Conservation (phyloP, 2,329 filamentous ascomycete genomes). For the Penicillium nordicum region DNA sequence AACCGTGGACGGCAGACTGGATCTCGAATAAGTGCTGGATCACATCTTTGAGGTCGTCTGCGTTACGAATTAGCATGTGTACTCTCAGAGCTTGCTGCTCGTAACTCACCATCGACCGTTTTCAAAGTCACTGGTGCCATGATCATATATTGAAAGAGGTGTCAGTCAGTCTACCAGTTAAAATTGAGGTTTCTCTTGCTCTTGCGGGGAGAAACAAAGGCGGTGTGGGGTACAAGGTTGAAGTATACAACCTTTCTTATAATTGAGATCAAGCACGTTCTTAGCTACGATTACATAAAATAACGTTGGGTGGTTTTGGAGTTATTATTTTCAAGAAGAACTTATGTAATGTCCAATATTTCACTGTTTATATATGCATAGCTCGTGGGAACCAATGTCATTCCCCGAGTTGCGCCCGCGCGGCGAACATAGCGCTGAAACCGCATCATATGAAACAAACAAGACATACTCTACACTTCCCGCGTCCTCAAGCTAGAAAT, state of each 20-base stretch:
- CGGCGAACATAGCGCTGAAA: constrained; percentile 18
- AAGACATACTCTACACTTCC: constrained; percentile 36
- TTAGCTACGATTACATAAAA: not conserved
- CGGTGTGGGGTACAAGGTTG: constrained; percentile 8
- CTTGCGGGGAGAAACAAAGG: constrained; percentile 14
- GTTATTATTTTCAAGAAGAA: not conserved
- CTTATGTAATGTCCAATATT: constrained; percentile 24
- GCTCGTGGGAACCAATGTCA: constrained; percentile 5
- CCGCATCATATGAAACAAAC: constrained; percentile 11
- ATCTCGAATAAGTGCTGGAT: constrained; percentile 62
- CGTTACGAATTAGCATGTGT: not conserved
- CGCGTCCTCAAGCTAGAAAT: constrained; percentile 39
- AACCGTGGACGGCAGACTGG: constrained; percentile 57
- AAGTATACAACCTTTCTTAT: not conserved
- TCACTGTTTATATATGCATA: constrained; percentile 16
- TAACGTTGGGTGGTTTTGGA: not conserved
- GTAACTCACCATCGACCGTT: constrained; percentile 21
- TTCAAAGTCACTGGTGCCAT: constrained; percentile 26
- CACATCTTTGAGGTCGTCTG: constrained; percentile 57
- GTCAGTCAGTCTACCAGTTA: not conserved
- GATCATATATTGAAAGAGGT: not conserved
- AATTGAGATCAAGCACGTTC: not conserved
- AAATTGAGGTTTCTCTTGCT: constrained; percentile 7
- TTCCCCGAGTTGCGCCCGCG: constrained; percentile 7
- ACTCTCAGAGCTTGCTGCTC: no score